Conservation (phyloP, 768 basidiomycete species). For the Pleurotus citrinopileatus region DNA sequence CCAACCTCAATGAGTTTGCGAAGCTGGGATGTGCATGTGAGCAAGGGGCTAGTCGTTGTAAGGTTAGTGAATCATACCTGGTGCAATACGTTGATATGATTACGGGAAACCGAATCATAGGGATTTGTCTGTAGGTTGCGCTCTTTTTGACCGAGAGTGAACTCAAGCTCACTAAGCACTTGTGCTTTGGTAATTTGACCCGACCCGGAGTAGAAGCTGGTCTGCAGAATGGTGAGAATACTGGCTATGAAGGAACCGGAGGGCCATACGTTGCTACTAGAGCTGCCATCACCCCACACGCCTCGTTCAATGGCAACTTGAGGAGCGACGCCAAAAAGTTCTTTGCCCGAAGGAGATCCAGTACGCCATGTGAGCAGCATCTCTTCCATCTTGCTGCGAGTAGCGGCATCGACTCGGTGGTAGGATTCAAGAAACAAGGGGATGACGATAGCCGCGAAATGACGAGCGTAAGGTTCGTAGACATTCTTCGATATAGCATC, state of each 20-base stretch:
- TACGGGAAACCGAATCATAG: conserved; percentile 63
- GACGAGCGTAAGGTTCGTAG: conserved; percentile 85
- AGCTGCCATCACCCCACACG: conserved; percentile 65
- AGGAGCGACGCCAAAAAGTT: conserved; percentile 80
- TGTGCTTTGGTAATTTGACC: conserved; percentile 67
- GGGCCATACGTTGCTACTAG: conserved; percentile 36
- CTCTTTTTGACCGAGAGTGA: conserved; percentile 79
- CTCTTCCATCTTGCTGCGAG: conserved; percentile 95
- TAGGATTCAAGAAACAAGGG: conserved; percentile 88
- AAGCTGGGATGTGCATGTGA: conserved; percentile 37
- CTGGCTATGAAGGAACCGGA: neutral
- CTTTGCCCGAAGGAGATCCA: conserved; percentile 74
- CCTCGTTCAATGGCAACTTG: conserved; percentile 84
- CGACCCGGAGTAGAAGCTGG: conserved; percentile 32
- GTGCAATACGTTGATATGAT: conserved; percentile 74
- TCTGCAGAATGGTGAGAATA: conserved; percentile 19
- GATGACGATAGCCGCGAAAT: conserved; percentile 80
- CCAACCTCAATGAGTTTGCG: conserved; percentile 74
- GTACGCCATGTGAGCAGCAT: conserved; percentile 95
- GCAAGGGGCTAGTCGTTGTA: conserved; percentile 1
- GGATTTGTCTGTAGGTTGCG: conserved; percentile 69
- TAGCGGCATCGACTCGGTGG: conserved; percentile 76
- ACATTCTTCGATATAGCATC: conserved; percentile 98
- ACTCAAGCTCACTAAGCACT: conserved; percentile 82
- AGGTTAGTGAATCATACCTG: conserved; percentile 52